Base-by-base conservation (phyloP, 2,329 filamentous ascomycete species). In the Fusarium piperis region DNA sequence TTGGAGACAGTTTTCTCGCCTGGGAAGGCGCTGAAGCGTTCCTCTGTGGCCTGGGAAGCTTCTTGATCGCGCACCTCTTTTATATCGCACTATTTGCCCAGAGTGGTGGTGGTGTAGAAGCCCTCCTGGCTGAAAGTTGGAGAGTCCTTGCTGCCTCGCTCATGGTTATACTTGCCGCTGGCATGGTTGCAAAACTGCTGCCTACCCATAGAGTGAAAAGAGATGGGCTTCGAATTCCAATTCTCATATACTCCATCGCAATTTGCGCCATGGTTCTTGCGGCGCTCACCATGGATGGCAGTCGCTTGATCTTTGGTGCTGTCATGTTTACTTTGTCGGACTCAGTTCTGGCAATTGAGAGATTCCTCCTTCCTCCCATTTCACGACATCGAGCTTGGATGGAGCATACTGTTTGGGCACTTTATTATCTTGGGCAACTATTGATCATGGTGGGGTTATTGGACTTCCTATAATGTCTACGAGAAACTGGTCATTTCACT, bases 1-100 rank as follows among this genome's bases (percentile, higher is more conserved):
- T 77, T 6, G 81, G 81, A n/a, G 81, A 82, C 38, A 78, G 78
- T 3, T 81, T 81, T 62, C 77, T 82, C 6, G 78, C 81, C 2
- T 80, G 77, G 77, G 76, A 79, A 16, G 76, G 77, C 41, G 79
- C 81, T 9, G 48, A 36, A 2, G 74, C 74, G 6, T 83, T 82
- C 52, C 72, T 81, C 2, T 58, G 71, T 36, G 80, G 80, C 4
- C 76, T 83, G 2, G 62, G 59, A 8, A 79, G 77, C 72, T 83
- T 83, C 63, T 64, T 83, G 11, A 59, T 69, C 16, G 77, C 80
- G 1, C 81, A 82, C 64, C 12, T 80, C 2, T 72, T 80, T 20
- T 83, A 83, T 71, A 76, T 79, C 16, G 58, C 32, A 3, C 56
- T 80, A 1, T 81, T 82, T 41, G 51, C 67, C 6, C 55, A 64